Evolutionary conservation across 73 alveolate species (phyloP), one percentile per base, ranked within the genome.

Genomic region (Paramecium tetraurelia): DNA sequence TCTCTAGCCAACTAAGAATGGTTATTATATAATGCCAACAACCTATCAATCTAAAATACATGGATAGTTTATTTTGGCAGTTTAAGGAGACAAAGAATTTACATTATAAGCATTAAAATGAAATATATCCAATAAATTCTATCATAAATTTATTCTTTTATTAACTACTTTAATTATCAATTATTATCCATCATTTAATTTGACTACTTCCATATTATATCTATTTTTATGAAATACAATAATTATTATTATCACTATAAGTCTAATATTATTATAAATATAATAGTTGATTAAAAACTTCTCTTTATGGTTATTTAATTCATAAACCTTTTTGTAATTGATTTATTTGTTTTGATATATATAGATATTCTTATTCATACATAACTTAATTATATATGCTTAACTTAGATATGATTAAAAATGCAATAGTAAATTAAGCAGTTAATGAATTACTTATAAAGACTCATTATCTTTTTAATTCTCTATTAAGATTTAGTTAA

Each of bases 21-120:
- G 99, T 59, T 98, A 97, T 87, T 95, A 96, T 48, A 93, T 98
- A 14, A 98, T 98, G 99, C 99, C 99, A 40, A 97, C 98, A 48
- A 97, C 99, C 11, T 98, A 98, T 93, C 98, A 97, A 77, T 95
- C 97, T 33, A 96, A 96, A 33, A 95, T 95, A 84, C 94, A 93
- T 86, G 99, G 99, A 41, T 98, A 98, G 33, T 98, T 97, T 89
- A 93, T 96, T 29, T 43, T 96, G 27, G 86, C 97, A 22, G 98
- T 96, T 43, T 58, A 96, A 27, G 93, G 97, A 11, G 99, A 96
- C 89, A 96, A 94, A 31, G 98, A 95, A 63, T 96, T 96, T 86
- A 93, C 97, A n/a, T 87, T 95, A 24, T 59, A 92, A 58, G 94
- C 90, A 43, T 33, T 89, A 70, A 89, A 89, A 46, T 89, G 94